Base-by-base conservation (phyloP, 768 basidiomycete species). In the Leccinum subgranulosum region DNA sequence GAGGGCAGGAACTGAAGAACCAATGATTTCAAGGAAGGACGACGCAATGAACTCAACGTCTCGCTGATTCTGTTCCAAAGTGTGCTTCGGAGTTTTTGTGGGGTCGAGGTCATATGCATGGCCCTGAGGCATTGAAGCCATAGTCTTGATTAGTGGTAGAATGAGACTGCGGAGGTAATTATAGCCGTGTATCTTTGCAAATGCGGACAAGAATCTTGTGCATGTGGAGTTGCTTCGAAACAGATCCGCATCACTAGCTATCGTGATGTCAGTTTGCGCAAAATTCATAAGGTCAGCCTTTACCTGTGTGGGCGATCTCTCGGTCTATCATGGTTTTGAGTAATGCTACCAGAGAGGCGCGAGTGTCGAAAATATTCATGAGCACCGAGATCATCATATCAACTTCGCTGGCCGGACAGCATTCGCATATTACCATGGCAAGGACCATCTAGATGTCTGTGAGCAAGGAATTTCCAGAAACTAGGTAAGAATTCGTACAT, bases 181-280 rank as follows among this genome's bases (percentile, higher is more conserved):
- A 71, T 96, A 97, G 4, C 94, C 95, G 59, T 94, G 92, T n/a
- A 89, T 84, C 67, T 81, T 86, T 4, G 91, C 92, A 64, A 95
- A 95, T 2, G 86, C 84, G 6, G 92, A 92, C 47, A 97, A 74
- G 57, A 98, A 87, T 45, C 90, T 78, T n/a, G 90, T 90, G 64
- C 87, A 92, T 1, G 90, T 90, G 3, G 90, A 88, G 70, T 96
- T 97, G 59, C 89, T 80, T 51, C 95, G 81, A 76, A 98, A 97
- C 8, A 98, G 75, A n/a, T 83, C 81, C 1, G 86, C 79, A 60
- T 95, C 92, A 63, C 79, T 87, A 41, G 84, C 94, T 93, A 70
- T n/a, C 43, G 45, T 11, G 33, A 48, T 45, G 55, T 61, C 53
- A 49, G 55, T 51, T 53, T 55, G 27, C 14, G 21, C 31, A 47